Evolutionary conservation across 371 early-diverging fungal genomes (phyloP).

Genomic region (Dichotomocladium elegans): DNA sequence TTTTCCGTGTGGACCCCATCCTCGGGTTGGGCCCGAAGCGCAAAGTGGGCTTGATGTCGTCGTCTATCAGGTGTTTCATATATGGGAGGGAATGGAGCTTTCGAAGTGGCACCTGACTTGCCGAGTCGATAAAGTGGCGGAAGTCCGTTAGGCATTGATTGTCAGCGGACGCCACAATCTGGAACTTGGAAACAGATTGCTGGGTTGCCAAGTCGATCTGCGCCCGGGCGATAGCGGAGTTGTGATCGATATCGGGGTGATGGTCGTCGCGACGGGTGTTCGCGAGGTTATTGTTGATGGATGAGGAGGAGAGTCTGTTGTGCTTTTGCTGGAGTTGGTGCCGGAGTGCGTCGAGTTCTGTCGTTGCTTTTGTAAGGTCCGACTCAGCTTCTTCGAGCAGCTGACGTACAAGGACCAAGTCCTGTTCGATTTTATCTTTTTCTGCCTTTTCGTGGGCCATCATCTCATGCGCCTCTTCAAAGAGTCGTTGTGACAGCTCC

Average conservation of each 20-base stretch:
- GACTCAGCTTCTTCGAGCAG: conserved; percentile 39
- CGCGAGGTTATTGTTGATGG: not conserved
- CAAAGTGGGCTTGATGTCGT: conserved; percentile 80
- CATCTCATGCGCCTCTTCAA: conserved; percentile 88
- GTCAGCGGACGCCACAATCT: conserved; percentile 14
- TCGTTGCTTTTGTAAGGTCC: conserved; percentile 15
- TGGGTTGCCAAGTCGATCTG: conserved; percentile 13
- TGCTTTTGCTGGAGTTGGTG: not conserved
- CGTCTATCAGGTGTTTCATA: conserved; percentile 66
- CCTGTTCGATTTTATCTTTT: conserved; percentile 37
- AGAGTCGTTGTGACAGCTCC: conserved; percentile 68
- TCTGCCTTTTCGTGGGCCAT: conserved; percentile 72
- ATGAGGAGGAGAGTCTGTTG: not conserved
- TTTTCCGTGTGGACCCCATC: conserved; percentile 66
- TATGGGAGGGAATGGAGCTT: conserved; percentile 72
- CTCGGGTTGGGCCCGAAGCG: conserved; percentile 88
- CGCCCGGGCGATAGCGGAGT: conserved; percentile 4
- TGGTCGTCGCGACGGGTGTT: not conserved
- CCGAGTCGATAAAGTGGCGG: conserved; percentile 11
- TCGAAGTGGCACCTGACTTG: conserved; percentile 41
- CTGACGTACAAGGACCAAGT: conserved; percentile 53
- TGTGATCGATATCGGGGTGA: not conserved
- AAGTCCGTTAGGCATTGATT: conserved; percentile 16
- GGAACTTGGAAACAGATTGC: not conserved
- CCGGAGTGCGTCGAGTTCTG: conserved; percentile 18